Percentiles rank a stretch among this genome's conserved stretches.
Evolutionary conservation across 352 stramenopile species (phyloP).

Genomic region (Phytophthora megakarya): DNA sequence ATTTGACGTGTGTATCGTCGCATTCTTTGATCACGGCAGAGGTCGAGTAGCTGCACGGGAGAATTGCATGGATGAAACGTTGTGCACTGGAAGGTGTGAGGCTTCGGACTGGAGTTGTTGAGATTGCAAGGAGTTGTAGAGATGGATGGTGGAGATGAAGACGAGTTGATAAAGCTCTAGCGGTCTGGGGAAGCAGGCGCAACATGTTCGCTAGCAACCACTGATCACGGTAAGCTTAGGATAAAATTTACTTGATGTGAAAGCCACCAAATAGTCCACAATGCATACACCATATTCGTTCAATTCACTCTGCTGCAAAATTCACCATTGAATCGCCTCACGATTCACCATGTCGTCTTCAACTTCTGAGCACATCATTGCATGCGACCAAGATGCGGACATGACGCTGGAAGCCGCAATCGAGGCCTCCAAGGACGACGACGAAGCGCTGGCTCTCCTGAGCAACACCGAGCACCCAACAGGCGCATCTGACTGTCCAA

Average conservation of each 20-base stretch:
- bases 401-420: constrained; percentile 12
- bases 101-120: not conserved
- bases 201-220: constrained; percentile 11
- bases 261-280: too few relatives aligned
- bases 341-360: constrained; percentile 12
- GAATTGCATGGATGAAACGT: constrained; percentile 10
- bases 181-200: constrained; percentile 1
- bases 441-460: constrained; percentile 5
- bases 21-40: not conserved
- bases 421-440: constrained; percentile 8
- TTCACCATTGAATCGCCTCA: constrained; percentile 10
- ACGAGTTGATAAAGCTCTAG: not conserved
- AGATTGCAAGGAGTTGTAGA: constrained; percentile 6
- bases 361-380: not conserved
- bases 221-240: too few relatives aligned
- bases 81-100: not conserved
- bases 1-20: constrained; percentile 19
- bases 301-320: constrained; percentile 15
- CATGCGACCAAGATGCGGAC: constrained; percentile 10
- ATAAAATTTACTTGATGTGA: too few relatives aligned
- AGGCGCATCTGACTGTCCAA: not conserved
- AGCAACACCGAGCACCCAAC: not conserved
- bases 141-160: not conserved
- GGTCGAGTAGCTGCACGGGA: constrained; percentile 7
- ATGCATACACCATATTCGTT: not conserved